Conservation (phyloP, 345 rosid genomes). For the Syzygium aqueum region DNA sequence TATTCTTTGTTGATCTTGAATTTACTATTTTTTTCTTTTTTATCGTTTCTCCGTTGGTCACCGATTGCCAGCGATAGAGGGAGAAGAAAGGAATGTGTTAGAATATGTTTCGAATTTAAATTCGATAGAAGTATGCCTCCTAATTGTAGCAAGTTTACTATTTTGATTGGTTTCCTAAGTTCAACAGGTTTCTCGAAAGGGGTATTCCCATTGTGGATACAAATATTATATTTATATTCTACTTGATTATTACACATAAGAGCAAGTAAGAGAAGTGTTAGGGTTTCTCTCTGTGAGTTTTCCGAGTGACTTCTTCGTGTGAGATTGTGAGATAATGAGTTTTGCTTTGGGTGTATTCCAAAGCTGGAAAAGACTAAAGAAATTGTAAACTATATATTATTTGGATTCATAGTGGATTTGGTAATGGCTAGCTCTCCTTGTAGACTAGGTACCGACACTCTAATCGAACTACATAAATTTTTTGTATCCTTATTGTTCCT, state of each 20-base stretch:
- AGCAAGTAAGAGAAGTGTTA: neutral
- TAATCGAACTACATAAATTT: too few species aligned
- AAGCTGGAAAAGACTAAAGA: neutral
- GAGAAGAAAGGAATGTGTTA: neutral
- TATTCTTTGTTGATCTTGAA: neutral
- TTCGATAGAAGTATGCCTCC: neutral
- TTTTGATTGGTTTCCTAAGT: neutral
- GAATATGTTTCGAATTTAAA: neutral
- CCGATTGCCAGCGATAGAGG: neutral
- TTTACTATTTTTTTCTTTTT: neutral
- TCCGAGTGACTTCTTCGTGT: neutral
- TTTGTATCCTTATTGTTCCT: neutral
- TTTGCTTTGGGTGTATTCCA: neutral
- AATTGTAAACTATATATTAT: too few species aligned
- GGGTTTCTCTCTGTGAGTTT: neutral
- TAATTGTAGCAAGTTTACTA: neutral
- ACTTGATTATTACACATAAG: neutral
- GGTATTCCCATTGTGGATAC: neutral
- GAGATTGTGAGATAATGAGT: neutral
- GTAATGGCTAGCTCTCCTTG: neutral
- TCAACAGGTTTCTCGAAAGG: neutral
- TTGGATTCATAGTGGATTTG: neutral
- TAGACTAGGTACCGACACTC: neutral
- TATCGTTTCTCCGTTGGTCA: rapidly evolving
- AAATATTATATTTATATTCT: neutral